These are phyloP conservation scores for Fusarium solani-melongenae DNA, from an alignment of 2,329 filamentous ascomycete species.

Conservation along the genomic window DNA sequence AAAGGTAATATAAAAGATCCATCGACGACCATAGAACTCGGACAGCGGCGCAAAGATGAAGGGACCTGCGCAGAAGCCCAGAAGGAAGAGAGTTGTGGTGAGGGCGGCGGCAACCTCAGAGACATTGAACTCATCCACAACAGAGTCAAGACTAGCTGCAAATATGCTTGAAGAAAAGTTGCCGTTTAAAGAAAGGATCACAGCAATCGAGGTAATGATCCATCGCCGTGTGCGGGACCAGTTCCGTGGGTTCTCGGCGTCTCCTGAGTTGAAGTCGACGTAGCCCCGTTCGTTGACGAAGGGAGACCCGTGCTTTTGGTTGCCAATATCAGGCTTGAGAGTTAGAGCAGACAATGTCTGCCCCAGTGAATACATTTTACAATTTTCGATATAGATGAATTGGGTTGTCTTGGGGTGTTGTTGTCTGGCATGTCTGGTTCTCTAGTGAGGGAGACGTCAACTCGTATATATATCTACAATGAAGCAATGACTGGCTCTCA, in stretches of 20 bases:
- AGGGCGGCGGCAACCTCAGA: slow-evolving; percentile 60
- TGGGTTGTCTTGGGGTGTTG: not conserved
- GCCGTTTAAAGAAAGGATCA: slow-evolving; percentile 64
- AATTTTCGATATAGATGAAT: not conserved
- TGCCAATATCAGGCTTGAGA: slow-evolving; percentile 5
- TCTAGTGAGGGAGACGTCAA: not conserved
- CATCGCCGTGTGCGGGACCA: slow-evolving; percentile 56
- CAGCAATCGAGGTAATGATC: slow-evolving; percentile 54
- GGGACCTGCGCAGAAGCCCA: slow-evolving; percentile 68
- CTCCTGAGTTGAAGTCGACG: slow-evolving; percentile 61
- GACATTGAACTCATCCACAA: slow-evolving; percentile 54
- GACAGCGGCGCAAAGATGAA: slow-evolving; percentile 67
- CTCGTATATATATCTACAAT: not conserved
- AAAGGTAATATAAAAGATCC: slow-evolving; percentile 64
- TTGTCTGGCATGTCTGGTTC: not conserved
- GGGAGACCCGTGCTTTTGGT: slow-evolving; percentile 42
- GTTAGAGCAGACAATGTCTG: slow-evolving; percentile 4
- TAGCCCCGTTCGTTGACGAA: slow-evolving; percentile 61
- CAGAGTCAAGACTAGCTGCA: slow-evolving; percentile 48
- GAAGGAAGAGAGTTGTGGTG: slow-evolving; percentile 64
- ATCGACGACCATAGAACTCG: slow-evolving; percentile 67
- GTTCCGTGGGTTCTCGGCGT: slow-evolving; percentile 63
- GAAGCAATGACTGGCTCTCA: not conserved
- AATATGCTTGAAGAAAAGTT: slow-evolving; percentile 59
- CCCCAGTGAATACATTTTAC: not conserved